Base-by-base conservation (phyloP, 352 stramenopile genomes). In the Phytophthora fragariae region DNA sequence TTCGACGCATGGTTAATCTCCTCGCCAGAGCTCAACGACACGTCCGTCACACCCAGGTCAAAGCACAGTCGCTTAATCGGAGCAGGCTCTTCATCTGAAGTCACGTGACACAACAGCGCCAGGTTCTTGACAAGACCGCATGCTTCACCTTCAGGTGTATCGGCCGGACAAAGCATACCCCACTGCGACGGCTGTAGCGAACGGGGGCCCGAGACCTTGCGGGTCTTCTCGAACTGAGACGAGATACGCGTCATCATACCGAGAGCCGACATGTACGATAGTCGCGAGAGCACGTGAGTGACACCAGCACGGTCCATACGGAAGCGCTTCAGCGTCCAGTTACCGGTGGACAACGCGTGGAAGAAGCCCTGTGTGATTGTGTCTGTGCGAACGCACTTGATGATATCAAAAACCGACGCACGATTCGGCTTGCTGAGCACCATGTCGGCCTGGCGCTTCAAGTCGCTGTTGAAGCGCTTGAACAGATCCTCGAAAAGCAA, bases 81-180 rank as follows among this genome's bases (percentile, higher is more conserved):
- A 33, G 83, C 89, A 15, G 90, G 91, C 61, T 99, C 94, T 70
- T 98, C 96, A 52, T 96, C 89, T 2, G 85, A 94, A 63, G 88
- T 97, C 37, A 99, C 98, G 64, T 99, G 98, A 31, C 97, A 98
- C n/a, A 99, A 79, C 35, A 99, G 81, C 6, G 97, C 98, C 29
- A 99, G 82, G 75, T 99, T 99, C 80, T 99, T 99, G 5, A 99
- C 98, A 29, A 99, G 89, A 73, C 98, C 98, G 83, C 98, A 99
- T 7, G 97, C 97, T 83, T 99, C 98, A 68, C 98, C 98, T 92
- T 99, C 98, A 2, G 98, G 98, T 2, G 98, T 99, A 82, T 99
- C 98, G 6, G 97, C 97, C 0, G 98, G 98, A 88, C 98, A 98
- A 10, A 99, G 85, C 98, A 99, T 99, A 39, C 98, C 98, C 97